Base-by-base conservation (phyloP, 768 basidiomycete species). In the Boletus insuetus region DNA sequence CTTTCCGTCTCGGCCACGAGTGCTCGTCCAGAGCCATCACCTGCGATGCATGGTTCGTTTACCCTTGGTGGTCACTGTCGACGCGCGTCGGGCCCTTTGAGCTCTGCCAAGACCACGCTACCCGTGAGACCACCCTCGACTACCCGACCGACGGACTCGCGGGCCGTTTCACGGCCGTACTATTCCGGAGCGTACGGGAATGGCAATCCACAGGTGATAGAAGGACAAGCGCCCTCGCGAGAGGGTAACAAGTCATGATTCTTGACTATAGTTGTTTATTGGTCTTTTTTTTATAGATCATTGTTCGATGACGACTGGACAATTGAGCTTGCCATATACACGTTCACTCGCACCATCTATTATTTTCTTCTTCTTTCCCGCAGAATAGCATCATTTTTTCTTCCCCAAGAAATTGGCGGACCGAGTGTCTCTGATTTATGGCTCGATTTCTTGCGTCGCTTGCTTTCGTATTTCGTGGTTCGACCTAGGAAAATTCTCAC, bases 1-100 rank as follows among this genome's bases (percentile, higher is more conserved):
- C 70, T 78, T 26, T 82, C 83, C 1, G 67, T 80, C 39, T 78
- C 81, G 20, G 76, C 79, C 13, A 19, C 48, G 34, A 24, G 29
- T 6, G 73, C 71, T 37, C 77, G 83, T 39, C 64, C 81, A 49
- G 84, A 85, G 37, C 74, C 32, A 67, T 66, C 24, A 72, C 62
- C 58, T 35, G 57, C 37, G 24, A 22, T 62, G 32, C 60, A 58
- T 40, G 40, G 54, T 9, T 32, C 68, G 3, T 66, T 66, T 44
- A 43, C 38, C 16, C 58, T 61, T 4, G 56, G 64, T 29, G 53
- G 60, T 7, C 66, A 70, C 45, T 42, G 32, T 13, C 69, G 69
- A 34, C 54, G 56, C 3, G 26, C 56, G 20, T 59, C 62, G 0
- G 52, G 50, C 24, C 54, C 62, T 34, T 49, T 63, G 34, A 26